These are phyloP conservation scores for Dentipellis sp. DNA, from an alignment of 768 basidiomycete genomes.

Conservation along the genomic window DNA sequence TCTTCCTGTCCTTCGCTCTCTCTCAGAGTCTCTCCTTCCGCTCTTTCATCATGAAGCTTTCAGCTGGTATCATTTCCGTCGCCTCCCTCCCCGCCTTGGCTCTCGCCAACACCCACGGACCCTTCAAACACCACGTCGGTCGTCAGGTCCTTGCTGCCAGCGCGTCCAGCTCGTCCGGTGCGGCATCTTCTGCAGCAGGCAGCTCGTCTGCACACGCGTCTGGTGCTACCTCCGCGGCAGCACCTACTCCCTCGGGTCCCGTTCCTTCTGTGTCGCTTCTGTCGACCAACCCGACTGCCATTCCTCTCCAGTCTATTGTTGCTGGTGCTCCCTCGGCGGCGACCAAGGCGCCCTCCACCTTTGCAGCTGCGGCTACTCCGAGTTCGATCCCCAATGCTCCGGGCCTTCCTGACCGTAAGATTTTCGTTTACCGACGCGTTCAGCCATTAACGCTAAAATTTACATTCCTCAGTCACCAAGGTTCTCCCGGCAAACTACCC, in stretches of 20 bases:
- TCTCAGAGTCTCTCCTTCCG: neutral
- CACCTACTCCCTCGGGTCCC: slow-evolving; percentile 7
- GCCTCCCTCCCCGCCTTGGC: slow-evolving; percentile 30
- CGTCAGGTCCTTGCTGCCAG: slow-evolving; percentile 18
- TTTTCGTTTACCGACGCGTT: neutral
- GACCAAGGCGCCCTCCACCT: slow-evolving; percentile 39
- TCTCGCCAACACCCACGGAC: slow-evolving; percentile 25
- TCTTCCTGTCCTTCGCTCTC: neutral
- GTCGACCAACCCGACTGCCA: slow-evolving; percentile 51
- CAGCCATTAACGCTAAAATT: neutral
- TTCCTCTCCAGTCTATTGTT: slow-evolving; percentile 43
- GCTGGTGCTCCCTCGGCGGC: slow-evolving; percentile 31
- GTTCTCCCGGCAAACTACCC: slow-evolving; percentile 40
- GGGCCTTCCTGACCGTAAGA: slow-evolving; percentile 24
- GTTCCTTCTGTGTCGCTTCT: slow-evolving; percentile 35
- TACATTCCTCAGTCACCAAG: neutral
- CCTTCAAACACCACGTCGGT: slow-evolving; percentile 13
- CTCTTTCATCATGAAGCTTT: slow-evolving; percentile 22
- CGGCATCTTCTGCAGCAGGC: slow-evolving; percentile 18
- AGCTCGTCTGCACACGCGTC: neutral
- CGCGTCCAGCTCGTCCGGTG: slow-evolving; percentile 12
- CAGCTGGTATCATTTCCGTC: slow-evolving; percentile 20
- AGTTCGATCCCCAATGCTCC: slow-evolving; percentile 22
- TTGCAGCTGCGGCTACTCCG: slow-evolving; percentile 40
- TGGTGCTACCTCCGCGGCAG: neutral